phyloP scores from a whole-genome alignment of 345 rosid species.

The Heritiera littoralis region DNA sequence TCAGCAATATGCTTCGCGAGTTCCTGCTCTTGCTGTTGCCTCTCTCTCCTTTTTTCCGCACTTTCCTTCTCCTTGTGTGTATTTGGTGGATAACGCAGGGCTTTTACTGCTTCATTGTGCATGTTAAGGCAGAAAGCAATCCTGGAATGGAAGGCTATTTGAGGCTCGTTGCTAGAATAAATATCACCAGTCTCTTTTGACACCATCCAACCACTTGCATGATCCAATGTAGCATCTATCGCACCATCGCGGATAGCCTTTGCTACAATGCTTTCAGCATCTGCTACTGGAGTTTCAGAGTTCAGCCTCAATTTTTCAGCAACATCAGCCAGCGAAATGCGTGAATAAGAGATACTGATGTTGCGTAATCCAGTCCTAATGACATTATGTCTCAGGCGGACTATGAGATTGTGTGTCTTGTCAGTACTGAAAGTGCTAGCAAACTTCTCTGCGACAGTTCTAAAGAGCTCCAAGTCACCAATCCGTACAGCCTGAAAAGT shows the following conservation, averaged over 20 bases:
- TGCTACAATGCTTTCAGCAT: slow-evolving; percentile 80
- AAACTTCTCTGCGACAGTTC: slow-evolving; percentile 69
- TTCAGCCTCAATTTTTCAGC: slow-evolving; percentile 61
- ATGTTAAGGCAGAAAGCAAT: slow-evolving; percentile 84
- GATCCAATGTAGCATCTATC: slow-evolving; percentile 81
- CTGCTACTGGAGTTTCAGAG: slow-evolving; percentile 66
- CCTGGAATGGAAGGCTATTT: slow-evolving; percentile 78
- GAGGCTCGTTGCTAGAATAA: slow-evolving; percentile 90
- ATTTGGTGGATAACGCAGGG: slow-evolving; percentile 70
- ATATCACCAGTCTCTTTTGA: slow-evolving; percentile 90
- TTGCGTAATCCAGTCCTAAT: slow-evolving; percentile 79
- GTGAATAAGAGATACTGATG: slow-evolving; percentile 76
- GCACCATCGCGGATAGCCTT: slow-evolving; percentile 91
- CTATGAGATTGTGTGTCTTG: slow-evolving; percentile 68
- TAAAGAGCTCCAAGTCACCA: slow-evolving; percentile 90
- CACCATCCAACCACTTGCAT: slow-evolving; percentile 65
- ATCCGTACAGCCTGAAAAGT: slow-evolving; percentile 72
- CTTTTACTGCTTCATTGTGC: slow-evolving; percentile 87
- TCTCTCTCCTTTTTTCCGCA: slow-evolving; percentile 80
- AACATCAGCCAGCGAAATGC: slow-evolving; percentile 64
- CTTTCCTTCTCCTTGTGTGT: slow-evolving; percentile 81
- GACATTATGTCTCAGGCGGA: slow-evolving; percentile 78
- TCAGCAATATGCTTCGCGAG: slow-evolving; percentile 87
- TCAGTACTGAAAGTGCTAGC: slow-evolving; percentile 56
- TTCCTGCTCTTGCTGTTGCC: slow-evolving; percentile 86